Evolutionary conservation across 179 eudicot genomes (phyloP), one percentile per base, ranked within the genome.

Genomic region (Heliamphora pulchella): DNA sequence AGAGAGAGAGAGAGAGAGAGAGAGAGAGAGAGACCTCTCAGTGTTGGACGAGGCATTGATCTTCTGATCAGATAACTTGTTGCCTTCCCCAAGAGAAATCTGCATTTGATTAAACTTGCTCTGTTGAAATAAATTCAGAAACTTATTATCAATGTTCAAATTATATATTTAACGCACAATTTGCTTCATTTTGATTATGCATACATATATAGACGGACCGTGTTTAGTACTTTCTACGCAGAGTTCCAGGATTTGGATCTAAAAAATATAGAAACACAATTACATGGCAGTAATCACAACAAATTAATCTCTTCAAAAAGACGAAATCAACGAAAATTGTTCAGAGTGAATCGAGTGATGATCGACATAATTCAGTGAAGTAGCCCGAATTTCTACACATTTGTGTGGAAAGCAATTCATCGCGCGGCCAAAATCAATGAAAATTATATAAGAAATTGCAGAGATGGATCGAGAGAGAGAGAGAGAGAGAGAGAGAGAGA

Each of bases 41-140:
- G 46, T 59, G 74, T 71, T 79, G 76, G 41, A 43, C 41, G 81
- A 73, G 46, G 84, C 82, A 86, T 73, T 75, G 55, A n/a, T 46
- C 2, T 75, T 73, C 80, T 74, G 87, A 77, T 71, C 39, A 43
- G 81, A 67, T 63, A 54, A 55, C 74, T 20, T 54, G 58, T 20
- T 75, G 11, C 75, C 65, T 20, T 80, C 84, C 70, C 47, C 75
- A 18, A 75, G 76, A 76, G 88, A 61, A 81, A 76, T 62, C 79
- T 84, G 87, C 86, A 86, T 78, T 77, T 86, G 87, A 72, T 69
- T 84, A 15, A 82, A 57, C 67, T 80, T 88, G 63, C 77, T 84
- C 88, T 86, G 80, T 9, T 48, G 50, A 70, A 54, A 57, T 39
- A 50, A 74, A 51, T 54, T 72, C 77, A 74, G 66, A 75, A 75